These are phyloP conservation scores for Suillus plorans DNA, from an alignment of 768 basidiomycete genomes.

Conservation along the genomic window DNA sequence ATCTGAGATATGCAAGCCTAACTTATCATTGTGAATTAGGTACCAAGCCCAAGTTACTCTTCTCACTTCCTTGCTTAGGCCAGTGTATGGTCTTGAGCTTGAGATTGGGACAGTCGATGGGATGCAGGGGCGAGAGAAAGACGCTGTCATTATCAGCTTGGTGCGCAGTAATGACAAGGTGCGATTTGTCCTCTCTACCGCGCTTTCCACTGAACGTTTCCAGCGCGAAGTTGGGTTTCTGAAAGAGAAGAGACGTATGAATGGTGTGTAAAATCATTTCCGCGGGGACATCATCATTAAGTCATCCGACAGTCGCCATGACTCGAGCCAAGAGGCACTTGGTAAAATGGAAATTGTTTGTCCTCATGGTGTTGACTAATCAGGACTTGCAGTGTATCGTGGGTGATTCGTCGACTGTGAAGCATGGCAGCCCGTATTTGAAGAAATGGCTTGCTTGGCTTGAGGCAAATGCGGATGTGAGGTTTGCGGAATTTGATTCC, in stretches of 20 bases:
- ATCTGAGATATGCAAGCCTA: background rate
- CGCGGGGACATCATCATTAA: background rate
- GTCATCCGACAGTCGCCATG: constrained; percentile 69
- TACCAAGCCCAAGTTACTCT: constrained; percentile 95
- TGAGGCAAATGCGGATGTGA: constrained; percentile 86
- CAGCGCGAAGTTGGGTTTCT: constrained; percentile 92
- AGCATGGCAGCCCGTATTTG: constrained; percentile 79
- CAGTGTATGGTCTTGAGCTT: constrained; percentile 61
- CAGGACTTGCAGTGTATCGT: constrained; percentile 68
- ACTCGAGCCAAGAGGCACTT: constrained; percentile 87
- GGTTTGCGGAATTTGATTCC: constrained; percentile 73
- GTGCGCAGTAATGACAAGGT: constrained; percentile 90
- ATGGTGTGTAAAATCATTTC: constrained; percentile 47
- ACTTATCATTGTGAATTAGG: constrained; percentile 33
- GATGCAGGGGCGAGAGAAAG: constrained; percentile 96
- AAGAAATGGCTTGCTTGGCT: constrained; percentile 92
- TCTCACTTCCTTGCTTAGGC: constrained; percentile 73
- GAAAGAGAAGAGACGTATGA: constrained; percentile 88
- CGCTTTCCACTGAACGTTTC: constrained; percentile 5
- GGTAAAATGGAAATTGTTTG: constrained; percentile 42
- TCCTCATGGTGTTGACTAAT: background rate
- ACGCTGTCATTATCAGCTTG: constrained; percentile 88
- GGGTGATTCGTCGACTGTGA: constrained; percentile 91
- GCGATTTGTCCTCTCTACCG: constrained; percentile 15
- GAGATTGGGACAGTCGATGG: constrained; percentile 97